Conservation (phyloP, 305 asterid species). For the Solanum hybrid region DNA sequence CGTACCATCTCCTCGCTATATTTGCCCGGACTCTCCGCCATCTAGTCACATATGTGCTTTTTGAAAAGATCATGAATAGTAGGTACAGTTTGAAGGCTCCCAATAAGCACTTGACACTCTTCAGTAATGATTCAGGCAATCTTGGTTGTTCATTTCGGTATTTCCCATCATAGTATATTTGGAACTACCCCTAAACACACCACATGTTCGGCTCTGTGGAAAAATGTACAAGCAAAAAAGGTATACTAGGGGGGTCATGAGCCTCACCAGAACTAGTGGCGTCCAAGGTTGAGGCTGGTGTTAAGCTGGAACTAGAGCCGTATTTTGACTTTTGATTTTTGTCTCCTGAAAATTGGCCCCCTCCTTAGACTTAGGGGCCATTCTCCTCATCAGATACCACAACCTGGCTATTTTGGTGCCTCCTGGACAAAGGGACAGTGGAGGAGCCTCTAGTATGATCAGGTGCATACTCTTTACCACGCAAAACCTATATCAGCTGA, state of each 20-base stretch:
- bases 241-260: neutral
- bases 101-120: neutral
- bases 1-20: neutral
- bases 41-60: neutral
- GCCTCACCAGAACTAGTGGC: neutral
- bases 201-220: neutral
- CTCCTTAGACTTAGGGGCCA: neutral
- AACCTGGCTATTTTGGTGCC: neutral
- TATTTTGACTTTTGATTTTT: too few relatives aligned
- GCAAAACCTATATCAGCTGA: too few relatives aligned
- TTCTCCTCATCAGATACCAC: neutral
- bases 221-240: neutral
- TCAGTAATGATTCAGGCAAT: too few relatives aligned
- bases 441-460: neutral
- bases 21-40: neutral
- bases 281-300: neutral
- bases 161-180: neutral
- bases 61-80: neutral
- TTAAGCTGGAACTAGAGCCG: neutral
- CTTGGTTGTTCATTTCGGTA: neutral
- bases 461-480: neutral
- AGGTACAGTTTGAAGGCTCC: neutral
- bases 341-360: neutral
- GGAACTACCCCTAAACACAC: neutral
- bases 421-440: neutral